Base-by-base conservation (phyloP, 805 yeast genomes). In the Candida methanosorbosa region DNA sequence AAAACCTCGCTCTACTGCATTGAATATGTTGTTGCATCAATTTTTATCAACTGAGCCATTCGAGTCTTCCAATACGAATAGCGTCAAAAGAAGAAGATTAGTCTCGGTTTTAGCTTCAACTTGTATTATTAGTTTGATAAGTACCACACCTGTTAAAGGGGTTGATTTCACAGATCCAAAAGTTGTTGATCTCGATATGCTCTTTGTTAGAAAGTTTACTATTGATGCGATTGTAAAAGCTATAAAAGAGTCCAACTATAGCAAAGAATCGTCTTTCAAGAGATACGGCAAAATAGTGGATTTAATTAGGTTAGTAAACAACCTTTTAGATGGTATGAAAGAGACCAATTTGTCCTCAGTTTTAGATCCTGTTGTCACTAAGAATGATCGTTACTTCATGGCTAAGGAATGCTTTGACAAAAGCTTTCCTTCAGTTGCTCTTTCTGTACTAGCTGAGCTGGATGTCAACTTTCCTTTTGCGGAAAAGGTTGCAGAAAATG, bases 21-120 rank as follows among this genome's bases (percentile, higher is more conserved):
- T 88, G 40, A 84, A 86, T 50, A 75, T 83, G 44, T 68, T 87
- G 39, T 56, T 87, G 14, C 87, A 84, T 50, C 87, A 81, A 48
- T 64, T 88, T 32, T 55, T 87, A 3, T 76, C 81, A 3, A 66
- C 78, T 3, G 62, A 68, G n/a, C 63, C 59, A 43, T 61, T 61
- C 26, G 63, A 50, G 9, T 52, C 54, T 1, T 55, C 57, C 3
- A 47, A 49, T 17, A 40, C 58, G n/a, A 43, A 56, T 11, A 61
- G 66, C 30, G 53, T 40, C 22, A 70, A 70, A 37, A 61, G 94
- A 57, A 66, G 72, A 42, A 59, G 60, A 16, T 64, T 76, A 0
- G 64, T 86, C 4, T 70, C 90, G 1, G 64, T 73, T 27, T 58
- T 82, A 24, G 78, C 94, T 0, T 67, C 71, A 33, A 62, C 75